A percentile compares a stretch with the other conserved stretches of the same genome.
phyloP scores from a whole-genome alignment of 495 filamentous ascomycete species.

The Pseudomonodictys pantanalensis region DNA sequence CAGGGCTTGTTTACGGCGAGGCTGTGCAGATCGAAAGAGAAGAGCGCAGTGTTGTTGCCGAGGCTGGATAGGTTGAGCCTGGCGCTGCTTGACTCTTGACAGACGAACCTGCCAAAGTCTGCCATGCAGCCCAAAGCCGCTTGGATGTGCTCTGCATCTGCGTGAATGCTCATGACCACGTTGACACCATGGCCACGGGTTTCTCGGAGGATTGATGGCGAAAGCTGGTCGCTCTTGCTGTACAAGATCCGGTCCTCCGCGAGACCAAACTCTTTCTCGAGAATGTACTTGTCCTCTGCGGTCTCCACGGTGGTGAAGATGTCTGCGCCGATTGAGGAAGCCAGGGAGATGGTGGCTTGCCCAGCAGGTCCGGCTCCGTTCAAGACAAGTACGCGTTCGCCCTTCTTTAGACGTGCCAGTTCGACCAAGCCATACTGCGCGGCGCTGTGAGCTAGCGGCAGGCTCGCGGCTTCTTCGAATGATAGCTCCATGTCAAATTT shows the following conservation, averaged over 20 bases:
- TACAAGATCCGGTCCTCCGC: constrained; percentile 6
- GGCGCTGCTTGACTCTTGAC: not conserved
- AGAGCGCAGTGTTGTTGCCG: not conserved
- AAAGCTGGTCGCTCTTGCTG: not conserved
- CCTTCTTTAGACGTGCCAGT: constrained; percentile 32
- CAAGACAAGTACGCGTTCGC: constrained; percentile 30
- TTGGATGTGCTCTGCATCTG: not conserved
- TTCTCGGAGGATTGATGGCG: not conserved
- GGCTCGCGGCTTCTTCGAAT: constrained; percentile 37
- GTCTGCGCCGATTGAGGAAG: not conserved
- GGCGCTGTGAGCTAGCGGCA: constrained; percentile 38
- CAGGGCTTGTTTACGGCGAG: not conserved
- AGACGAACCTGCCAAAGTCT: constrained; percentile 6
- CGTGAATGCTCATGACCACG: constrained; percentile 1
- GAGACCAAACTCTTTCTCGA: constrained; percentile 3
- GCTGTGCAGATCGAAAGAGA: not conserved
- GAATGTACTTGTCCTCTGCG: not conserved
- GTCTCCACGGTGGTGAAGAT: constrained; percentile 10
- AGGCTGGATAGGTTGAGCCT: not conserved
- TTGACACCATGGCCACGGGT: constrained; percentile 1
- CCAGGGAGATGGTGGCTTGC: constrained; percentile 11
- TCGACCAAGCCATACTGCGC: constrained; percentile 36
- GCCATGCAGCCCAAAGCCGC: constrained; percentile 6
- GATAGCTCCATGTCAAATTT: constrained; percentile 34
- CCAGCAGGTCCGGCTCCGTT: constrained; percentile 1